phyloP scores from a whole-genome alignment of 352 stramenopile genomes.

The Globisporangium barbulae region DNA sequence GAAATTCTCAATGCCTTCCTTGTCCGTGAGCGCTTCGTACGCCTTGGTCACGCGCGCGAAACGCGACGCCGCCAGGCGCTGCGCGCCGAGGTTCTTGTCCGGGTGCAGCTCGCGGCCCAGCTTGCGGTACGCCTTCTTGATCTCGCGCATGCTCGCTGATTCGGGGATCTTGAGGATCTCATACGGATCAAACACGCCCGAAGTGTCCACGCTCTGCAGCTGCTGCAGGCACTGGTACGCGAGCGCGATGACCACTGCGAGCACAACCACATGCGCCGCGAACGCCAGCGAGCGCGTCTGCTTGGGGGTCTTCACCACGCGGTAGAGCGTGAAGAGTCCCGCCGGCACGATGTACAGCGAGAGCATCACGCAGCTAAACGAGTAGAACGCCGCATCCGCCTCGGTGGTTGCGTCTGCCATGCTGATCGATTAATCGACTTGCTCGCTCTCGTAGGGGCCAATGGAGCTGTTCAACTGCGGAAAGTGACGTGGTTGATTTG shows the following conservation, averaged over 20 bases:
- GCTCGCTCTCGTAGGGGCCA: neutral
- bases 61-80: constrained; percentile 26
- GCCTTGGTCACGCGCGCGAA: constrained; percentile 81
- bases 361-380: constrained; percentile 79
- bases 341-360: constrained; percentile 72
- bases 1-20: constrained; percentile 70
- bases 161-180: constrained; percentile 77
- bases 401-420: constrained; percentile 41
- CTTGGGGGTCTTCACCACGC: constrained; percentile 42
- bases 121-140: constrained; percentile 73
- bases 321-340: constrained; percentile 48
- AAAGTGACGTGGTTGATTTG: constrained; percentile 8
- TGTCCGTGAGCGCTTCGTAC: constrained; percentile 83
- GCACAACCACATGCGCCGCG: constrained; percentile 40
- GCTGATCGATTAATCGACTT: constrained; percentile 10
- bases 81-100: constrained; percentile 75
- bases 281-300: constrained; percentile 46
- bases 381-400: constrained; percentile 78
- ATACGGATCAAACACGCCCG: constrained; percentile 81
- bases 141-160: constrained; percentile 44
- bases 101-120: constrained; percentile 71
- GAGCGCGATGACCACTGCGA: constrained; percentile 43
- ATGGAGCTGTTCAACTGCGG: neutral
- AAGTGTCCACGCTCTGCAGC: constrained; percentile 71
- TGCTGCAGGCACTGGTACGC: constrained; percentile 51